These are phyloP conservation scores for Botrytis byssoidea DNA, from an alignment of 2,329 filamentous ascomycete species.

Conservation along the genomic window DNA sequence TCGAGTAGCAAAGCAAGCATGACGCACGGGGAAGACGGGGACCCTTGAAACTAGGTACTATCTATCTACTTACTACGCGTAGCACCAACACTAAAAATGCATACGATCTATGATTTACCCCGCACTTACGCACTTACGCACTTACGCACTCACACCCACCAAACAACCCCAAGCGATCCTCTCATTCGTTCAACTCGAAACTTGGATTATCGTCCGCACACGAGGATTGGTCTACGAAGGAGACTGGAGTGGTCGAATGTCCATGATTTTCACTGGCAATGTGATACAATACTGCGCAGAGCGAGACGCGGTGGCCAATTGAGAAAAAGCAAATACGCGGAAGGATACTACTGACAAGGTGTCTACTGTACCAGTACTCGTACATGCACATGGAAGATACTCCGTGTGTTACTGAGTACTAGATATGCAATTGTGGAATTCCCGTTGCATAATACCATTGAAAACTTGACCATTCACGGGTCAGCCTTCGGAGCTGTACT, in stretches of 20 bases:
- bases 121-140: constrained; percentile 7
- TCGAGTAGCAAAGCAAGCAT: constrained; percentile 3
- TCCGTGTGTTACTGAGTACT: background rate
- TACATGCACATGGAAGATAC: background rate
- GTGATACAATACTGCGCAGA: background rate
- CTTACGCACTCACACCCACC: background rate
- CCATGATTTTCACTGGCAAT: background rate
- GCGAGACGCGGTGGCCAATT: background rate
- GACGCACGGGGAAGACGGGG: constrained; percentile 2
- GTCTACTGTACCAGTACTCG: background rate
- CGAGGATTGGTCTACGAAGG: background rate
- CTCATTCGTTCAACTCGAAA: background rate
- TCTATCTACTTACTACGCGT: too few relatives aligned
- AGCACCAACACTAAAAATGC: background rate
- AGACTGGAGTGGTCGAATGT: background rate
- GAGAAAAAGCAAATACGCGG: background rate
- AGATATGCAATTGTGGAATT: background rate
- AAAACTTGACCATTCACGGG: background rate
- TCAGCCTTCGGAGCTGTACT: background rate
- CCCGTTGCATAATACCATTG: background rate
- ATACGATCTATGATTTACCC: background rate
- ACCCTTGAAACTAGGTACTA: constrained; percentile 7
- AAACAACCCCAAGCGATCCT: background rate
- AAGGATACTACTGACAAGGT: background rate
- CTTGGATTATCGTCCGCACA: background rate